These are phyloP conservation scores for Rhododendron ovatum DNA, from an alignment of 148 eudicot species.

Conservation along the genomic window DNA sequence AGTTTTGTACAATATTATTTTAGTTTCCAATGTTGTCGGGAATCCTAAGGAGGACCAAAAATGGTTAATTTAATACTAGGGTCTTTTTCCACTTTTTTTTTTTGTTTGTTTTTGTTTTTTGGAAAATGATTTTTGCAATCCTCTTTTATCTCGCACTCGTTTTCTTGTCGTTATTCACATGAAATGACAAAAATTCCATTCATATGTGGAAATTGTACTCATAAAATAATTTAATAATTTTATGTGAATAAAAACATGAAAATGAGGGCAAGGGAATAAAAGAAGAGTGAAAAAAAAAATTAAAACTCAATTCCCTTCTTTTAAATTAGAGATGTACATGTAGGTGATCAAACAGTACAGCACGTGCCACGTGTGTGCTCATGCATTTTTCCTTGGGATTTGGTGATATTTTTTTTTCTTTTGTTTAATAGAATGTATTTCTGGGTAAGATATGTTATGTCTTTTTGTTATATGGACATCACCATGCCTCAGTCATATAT, in stretches of 20 bases:
- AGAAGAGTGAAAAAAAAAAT: background rate
- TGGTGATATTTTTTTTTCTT: background rate
- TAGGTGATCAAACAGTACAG: background rate
- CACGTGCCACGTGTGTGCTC: background rate
- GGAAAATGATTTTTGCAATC: background rate
- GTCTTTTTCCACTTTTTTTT: background rate
- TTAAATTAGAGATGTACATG: background rate
- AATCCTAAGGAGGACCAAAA: slow-evolving; percentile 12
- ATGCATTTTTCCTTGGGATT: background rate
- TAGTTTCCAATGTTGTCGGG: slow-evolving; percentile 21
- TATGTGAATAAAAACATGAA: background rate
- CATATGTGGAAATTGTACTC: background rate
- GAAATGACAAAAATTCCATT: background rate
- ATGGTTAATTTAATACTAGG: background rate
- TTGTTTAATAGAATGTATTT: background rate
- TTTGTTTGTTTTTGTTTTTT: background rate
- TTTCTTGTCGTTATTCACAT: background rate
- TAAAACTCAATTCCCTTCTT: background rate
- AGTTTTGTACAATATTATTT: slow-evolving; percentile 2
- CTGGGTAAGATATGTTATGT: background rate
- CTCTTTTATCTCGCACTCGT: background rate
- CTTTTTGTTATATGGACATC: background rate
- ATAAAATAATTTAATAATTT: background rate
- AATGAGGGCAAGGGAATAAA: background rate
- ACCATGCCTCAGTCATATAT: background rate